Evolutionary conservation across 1,139 yeast species (phyloP).

Genomic region (Suhomyces panamericanus): DNA sequence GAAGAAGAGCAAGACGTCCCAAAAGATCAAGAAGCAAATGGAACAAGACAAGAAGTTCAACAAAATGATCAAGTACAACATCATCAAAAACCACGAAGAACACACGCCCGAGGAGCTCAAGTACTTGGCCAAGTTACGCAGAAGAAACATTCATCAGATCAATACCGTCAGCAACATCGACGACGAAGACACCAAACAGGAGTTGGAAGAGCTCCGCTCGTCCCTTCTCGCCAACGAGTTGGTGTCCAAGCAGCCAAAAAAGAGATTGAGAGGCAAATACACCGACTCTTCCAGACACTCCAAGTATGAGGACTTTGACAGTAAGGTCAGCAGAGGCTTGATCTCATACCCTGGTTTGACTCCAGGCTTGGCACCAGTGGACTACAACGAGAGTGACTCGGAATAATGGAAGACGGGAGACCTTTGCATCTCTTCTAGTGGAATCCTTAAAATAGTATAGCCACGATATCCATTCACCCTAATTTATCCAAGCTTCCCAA

Average conservation of each 20-base stretch:
- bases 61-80: constrained; percentile 52
- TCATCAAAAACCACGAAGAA: constrained; percentile 45
- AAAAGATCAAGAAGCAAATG: constrained; percentile 36
- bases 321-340: constrained; percentile 44
- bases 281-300: constrained; percentile 16
- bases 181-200: constrained; percentile 44
- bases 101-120: constrained; percentile 45
- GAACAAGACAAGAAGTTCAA: constrained; percentile 43
- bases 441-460: too few species aligned
- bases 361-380: constrained; percentile 92
- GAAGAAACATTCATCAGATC: constrained; percentile 48
- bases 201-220: constrained; percentile 43
- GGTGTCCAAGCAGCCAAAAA: constrained; percentile 25
- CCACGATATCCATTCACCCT: neutral
- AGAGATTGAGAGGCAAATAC: constrained; percentile 23
- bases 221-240: constrained; percentile 32
- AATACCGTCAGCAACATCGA: constrained; percentile 48
- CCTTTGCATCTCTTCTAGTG: neutral
- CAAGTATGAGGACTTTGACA: constrained; percentile 43
- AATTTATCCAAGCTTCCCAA: too few species aligned
- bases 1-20: constrained; percentile 33
- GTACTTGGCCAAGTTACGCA: constrained; percentile 50
- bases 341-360: constrained; percentile 70
- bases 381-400: constrained; percentile 49
- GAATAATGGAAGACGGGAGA: constrained; percentile 20